phyloP scores from a whole-genome alignment of 768 basidiomycete species.

The Russula ochroleuca region DNA sequence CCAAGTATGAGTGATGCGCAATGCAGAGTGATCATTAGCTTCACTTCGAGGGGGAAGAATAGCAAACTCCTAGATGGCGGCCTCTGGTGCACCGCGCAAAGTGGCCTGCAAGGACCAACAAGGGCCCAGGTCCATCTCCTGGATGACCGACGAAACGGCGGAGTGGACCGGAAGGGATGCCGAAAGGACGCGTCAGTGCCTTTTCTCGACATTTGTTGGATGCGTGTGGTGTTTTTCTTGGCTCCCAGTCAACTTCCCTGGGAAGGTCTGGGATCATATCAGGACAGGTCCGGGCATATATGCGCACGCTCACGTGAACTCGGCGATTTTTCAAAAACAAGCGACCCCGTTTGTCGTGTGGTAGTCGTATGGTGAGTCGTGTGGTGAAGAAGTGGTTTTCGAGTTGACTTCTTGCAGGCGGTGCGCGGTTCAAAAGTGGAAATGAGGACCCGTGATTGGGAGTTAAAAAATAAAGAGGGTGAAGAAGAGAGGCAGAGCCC shows the following conservation, averaged over 20 bases:
- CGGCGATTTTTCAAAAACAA: not conserved
- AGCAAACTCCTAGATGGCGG: too few relatives aligned
- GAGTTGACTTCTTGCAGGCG: not conserved
- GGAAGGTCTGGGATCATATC: not conserved
- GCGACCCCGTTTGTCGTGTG: too few relatives aligned
- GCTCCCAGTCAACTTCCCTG: too few relatives aligned
- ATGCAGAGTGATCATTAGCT: too few relatives aligned
- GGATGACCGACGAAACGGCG: too few relatives aligned
- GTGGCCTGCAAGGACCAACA: too few relatives aligned
- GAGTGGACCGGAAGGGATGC: not conserved
- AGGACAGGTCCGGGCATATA: too few relatives aligned
- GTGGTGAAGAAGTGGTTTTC: not conserved
- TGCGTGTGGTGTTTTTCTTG: not conserved
- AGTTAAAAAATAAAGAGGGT: not conserved
- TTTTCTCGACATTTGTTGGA: not conserved
- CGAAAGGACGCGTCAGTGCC: not conserved
- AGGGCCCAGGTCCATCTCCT: too few relatives aligned
- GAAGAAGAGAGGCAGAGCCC: not conserved
- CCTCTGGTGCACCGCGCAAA: too few relatives aligned
- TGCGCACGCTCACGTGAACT: not conserved
- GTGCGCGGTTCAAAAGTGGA: not conserved
- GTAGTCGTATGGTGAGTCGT: not conserved
- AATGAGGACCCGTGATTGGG: not conserved
- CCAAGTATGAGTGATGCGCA: too few relatives aligned
- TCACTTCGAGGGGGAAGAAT: not conserved